A percentile compares a stretch with the other conserved stretches of the same genome.
Evolutionary conservation across 495 filamentous ascomycete species (phyloP).

Genomic region (Podospora tetraspora): DNA sequence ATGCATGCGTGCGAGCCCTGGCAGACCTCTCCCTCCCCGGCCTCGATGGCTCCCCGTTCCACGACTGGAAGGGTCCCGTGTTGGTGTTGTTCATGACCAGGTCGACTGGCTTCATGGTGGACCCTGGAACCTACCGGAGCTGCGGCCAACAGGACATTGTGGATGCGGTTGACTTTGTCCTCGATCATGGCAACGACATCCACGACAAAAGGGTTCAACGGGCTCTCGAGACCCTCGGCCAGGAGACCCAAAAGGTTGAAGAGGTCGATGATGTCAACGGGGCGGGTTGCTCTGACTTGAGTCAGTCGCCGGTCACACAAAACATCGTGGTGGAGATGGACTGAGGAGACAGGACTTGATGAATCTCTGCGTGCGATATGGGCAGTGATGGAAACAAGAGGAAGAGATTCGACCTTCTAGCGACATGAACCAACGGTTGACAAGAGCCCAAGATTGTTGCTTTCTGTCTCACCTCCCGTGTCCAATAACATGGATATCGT

Average conservation of each 20-base stretch:
- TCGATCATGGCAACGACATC: constrained; percentile 8
- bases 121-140: constrained; percentile 7
- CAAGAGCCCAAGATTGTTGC: not conserved
- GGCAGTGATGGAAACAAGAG: not conserved
- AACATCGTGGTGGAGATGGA: not conserved
- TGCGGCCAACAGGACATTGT: not conserved
- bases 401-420: not conserved
- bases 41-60: not conserved
- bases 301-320: not conserved
- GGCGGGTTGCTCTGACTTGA: not conserved
- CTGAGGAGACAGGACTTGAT: not conserved
- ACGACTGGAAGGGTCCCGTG: constrained; percentile 2
- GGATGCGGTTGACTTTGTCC: constrained; percentile 10
- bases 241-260: not conserved
- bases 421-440: too few relatives aligned
- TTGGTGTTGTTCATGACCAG: constrained; percentile 10
- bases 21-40: not conserved
- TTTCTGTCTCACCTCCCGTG: not conserved
- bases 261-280: not conserved
- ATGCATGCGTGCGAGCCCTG: constrained; percentile 1
- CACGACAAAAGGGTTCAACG: not conserved
- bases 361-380: not conserved
- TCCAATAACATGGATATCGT: constrained; percentile 6
- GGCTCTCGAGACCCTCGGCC: not conserved
- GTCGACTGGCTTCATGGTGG: constrained; percentile 12